Evolutionary conservation across 2,329 filamentous ascomycete species (phyloP), one percentile per base, ranked within the genome.

Genomic region (Pestalotiopsis sp.): DNA sequence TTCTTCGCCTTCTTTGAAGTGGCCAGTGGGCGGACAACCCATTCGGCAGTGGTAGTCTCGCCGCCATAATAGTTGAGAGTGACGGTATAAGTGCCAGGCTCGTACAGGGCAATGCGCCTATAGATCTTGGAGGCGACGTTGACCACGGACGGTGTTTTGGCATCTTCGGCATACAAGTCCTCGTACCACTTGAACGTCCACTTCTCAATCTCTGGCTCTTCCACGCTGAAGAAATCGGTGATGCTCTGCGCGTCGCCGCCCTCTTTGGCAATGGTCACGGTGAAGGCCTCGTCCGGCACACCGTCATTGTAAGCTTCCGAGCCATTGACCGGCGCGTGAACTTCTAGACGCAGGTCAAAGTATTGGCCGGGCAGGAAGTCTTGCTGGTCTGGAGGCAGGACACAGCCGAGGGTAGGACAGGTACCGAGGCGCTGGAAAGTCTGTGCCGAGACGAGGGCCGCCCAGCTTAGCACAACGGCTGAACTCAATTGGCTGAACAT

Each of bases 181-280:
- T 95, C 94, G 76, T 88, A 95, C 92, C 92, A 96, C n/a, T 86
- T 86, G 77, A 96, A 96, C 72, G 90, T 87, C 94, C 94, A 97
- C 72, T 85, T 90, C 84, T 97, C 94, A 17, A 96, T 82, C 78
- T 89, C 81, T 23, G 93, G 91, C 78, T 95, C 92, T 2, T 86
- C 75, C 45, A 92, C 76, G n/a, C 85, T 84, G 82, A 96, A 95
- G 81, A 89, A 94, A 56, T 89, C 82, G 17, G 90, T 84, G 56
- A 90, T 89, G 68, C 85, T 81, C 76, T 88, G 81, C 31, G 87
- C 78, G 69, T 82, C 64, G 65, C 80, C 81, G 58, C 87, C 89
- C 67, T 89, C 87, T 81, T 92, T 94, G 69, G 85, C 83, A 73
- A 96, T 91, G 67, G 90, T 92, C 75, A 93, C 91, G 58, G 88